These are phyloP conservation scores for Vitis rotundifolia DNA, from an alignment of 164 flowering plant genomes.

Conservation along the genomic window DNA sequence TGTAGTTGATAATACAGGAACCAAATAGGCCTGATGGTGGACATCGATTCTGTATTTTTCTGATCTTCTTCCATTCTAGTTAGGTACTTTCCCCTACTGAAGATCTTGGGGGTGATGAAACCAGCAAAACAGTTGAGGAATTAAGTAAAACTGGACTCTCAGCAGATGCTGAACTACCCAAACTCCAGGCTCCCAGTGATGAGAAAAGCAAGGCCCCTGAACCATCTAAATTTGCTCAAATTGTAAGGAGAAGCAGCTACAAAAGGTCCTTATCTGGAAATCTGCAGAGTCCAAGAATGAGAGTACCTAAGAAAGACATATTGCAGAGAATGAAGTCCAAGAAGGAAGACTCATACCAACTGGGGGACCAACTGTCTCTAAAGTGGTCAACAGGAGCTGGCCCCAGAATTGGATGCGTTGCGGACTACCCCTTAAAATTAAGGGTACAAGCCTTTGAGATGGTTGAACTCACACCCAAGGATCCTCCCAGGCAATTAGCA, in stretches of 20 bases:
- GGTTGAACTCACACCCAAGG: constrained; percentile 17
- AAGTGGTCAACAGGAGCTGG: constrained; percentile 31
- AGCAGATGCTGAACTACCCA: background rate
- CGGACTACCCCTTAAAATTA: constrained; percentile 21
- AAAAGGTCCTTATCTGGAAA: background rate
- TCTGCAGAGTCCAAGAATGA: constrained; percentile 11
- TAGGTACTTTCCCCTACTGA: constrained; percentile 1
- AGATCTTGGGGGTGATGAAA: background rate
- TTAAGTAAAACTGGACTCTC: background rate
- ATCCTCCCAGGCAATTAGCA: background rate
- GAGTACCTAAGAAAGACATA: constrained; percentile 15
- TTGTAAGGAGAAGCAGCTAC: constrained; percentile 4
- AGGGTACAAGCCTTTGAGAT: constrained; percentile 19
- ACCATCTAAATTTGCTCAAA: background rate
- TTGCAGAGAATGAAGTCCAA: constrained; percentile 19
- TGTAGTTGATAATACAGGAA: too few species aligned
- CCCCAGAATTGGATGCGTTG: constrained; percentile 27
- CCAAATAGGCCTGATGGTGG: too few species aligned
- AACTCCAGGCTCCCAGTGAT: background rate
- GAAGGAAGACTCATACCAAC: constrained; percentile 21
- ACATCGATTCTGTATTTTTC: background rate
- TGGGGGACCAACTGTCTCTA: constrained; percentile 20
- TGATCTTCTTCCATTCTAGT: background rate
- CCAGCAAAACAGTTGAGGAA: background rate
- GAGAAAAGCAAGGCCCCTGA: background rate